Evolutionary conservation across 2,329 filamentous ascomycete genomes (phyloP).

Genomic region (Fusarium pseudograminearum): DNA sequence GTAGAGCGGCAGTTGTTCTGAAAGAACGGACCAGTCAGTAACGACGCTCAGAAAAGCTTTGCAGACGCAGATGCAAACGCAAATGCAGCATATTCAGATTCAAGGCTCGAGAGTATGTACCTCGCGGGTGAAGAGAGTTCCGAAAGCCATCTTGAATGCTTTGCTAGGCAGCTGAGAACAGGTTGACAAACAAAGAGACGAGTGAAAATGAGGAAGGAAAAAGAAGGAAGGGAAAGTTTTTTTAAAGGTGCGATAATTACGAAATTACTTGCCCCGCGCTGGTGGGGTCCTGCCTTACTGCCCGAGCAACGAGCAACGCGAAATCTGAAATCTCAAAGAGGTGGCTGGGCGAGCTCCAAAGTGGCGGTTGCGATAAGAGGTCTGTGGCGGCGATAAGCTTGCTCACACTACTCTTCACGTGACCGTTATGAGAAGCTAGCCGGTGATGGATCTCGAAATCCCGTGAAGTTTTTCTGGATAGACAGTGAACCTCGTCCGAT

Average conservation of each 20-base stretch:
- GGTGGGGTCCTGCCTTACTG: conserved; percentile 45
- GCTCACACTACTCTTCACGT: conserved; percentile 40
- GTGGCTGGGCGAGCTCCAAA: conserved; percentile 23
- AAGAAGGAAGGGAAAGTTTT: conserved; percentile 49
- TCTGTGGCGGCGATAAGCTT: conserved; percentile 30
- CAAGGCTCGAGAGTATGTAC: conserved; percentile 62
- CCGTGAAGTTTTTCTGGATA: conserved; percentile 47
- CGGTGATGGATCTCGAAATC: conserved; percentile 30
- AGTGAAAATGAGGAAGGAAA: conserved; percentile 43
- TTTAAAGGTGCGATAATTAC: conserved; percentile 45
- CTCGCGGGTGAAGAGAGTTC: conserved; percentile 92
- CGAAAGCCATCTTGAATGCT: conserved; percentile 86
- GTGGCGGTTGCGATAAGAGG: conserved; percentile 11
- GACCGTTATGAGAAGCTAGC: conserved; percentile 32
- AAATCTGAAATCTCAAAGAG: neutral
- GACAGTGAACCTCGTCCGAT: conserved; percentile 40
- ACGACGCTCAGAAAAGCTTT: conserved; percentile 46
- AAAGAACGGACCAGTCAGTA: conserved; percentile 50
- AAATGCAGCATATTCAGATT: conserved; percentile 31
- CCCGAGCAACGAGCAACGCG: conserved; percentile 45
- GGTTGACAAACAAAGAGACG: conserved; percentile 44
- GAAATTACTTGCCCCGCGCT: conserved; percentile 53
- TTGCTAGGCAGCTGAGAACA: conserved; percentile 48
- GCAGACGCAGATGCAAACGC: conserved; percentile 13
- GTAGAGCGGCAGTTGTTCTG: conserved; percentile 92